Conservation (phyloP, 78 protist genomes). For the Monocercomonoides exilis region DNA sequence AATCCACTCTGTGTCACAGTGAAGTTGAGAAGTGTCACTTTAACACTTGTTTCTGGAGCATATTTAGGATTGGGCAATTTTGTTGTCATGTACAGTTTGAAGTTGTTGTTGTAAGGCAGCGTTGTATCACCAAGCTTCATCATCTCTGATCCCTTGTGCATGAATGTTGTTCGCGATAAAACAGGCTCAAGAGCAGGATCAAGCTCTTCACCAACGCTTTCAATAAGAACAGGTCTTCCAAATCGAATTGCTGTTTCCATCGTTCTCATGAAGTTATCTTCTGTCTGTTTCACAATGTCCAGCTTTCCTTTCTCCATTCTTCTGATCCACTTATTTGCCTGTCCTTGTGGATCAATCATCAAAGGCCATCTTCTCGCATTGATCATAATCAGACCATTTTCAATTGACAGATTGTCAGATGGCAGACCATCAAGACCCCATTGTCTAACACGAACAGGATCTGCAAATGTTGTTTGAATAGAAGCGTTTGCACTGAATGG, state of each 20-base stretch:
- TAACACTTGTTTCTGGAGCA: slow-evolving; percentile 59
- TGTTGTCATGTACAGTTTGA: slow-evolving; percentile 68
- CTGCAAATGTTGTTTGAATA: slow-evolving; percentile 28
- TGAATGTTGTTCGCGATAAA: slow-evolving; percentile 50
- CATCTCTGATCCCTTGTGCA: slow-evolving; percentile 18
- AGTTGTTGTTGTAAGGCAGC: slow-evolving; percentile 57
- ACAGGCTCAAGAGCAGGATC: slow-evolving; percentile 75
- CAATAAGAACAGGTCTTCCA: slow-evolving; percentile 66
- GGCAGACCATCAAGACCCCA: slow-evolving; percentile 72
- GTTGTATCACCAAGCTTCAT: slow-evolving; percentile 62
- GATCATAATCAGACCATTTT: slow-evolving; percentile 64
- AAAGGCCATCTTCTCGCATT: slow-evolving; percentile 67
- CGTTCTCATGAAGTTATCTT: slow-evolving; percentile 33
- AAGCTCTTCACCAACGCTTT: slow-evolving; percentile 61
- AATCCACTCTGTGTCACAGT: slow-evolving; percentile 61
- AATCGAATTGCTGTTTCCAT: slow-evolving; percentile 59
- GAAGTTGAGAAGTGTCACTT: slow-evolving; percentile 69
- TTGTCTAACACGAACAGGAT: slow-evolving; percentile 50
- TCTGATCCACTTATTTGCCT: slow-evolving; percentile 76
- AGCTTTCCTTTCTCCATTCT: slow-evolving; percentile 38
- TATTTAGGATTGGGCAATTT: slow-evolving; percentile 76
- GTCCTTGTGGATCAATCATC: slow-evolving; percentile 74
- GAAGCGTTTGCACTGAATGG: slow-evolving; percentile 15
- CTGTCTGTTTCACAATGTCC: slow-evolving; percentile 44
- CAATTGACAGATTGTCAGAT: slow-evolving; percentile 55